A percentile compares a stretch with the other conserved stretches of the same genome.
Conservation (phyloP, 2,329 filamentous ascomycete genomes). For the Berkeleyomyces basicola region DNA sequence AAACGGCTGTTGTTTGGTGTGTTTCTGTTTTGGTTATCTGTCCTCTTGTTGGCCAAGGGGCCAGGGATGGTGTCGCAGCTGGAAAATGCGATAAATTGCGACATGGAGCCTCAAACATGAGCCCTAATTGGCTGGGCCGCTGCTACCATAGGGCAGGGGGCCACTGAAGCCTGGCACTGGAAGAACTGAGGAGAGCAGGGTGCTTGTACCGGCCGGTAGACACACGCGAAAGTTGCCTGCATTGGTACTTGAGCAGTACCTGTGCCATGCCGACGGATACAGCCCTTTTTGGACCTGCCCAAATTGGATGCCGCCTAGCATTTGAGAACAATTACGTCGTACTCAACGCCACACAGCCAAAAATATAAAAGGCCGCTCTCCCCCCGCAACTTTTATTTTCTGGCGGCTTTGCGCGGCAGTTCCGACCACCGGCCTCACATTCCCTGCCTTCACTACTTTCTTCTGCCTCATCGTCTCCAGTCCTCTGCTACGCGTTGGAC, state of each 20-base stretch:
- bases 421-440: slow-evolving; percentile 11
- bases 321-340: slow-evolving; percentile 7
- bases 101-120: not conserved
- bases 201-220: not conserved
- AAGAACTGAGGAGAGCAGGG: no score
- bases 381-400: slow-evolving; percentile 7
- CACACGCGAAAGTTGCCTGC: no score
- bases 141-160: not conserved
- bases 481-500: not conserved
- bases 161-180: not conserved
- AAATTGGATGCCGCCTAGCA: not conserved
- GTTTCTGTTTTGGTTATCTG: no score
- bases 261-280: no score
- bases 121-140: slow-evolving; percentile 8
- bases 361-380: slow-evolving; percentile 13
- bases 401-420: slow-evolving; percentile 11
- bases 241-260: no score
- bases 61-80: slow-evolving; percentile 6
- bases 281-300: not conserved
- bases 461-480: not conserved
- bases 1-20: not conserved
- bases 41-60: not conserved
- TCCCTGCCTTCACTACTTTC: slow-evolving; percentile 1
- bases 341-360: slow-evolving; percentile 12
- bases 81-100: slow-evolving; percentile 8